Base-by-base conservation (phyloP, 1,284 basidiomycete species). In the Cryptococcus amylolentus region DNA sequence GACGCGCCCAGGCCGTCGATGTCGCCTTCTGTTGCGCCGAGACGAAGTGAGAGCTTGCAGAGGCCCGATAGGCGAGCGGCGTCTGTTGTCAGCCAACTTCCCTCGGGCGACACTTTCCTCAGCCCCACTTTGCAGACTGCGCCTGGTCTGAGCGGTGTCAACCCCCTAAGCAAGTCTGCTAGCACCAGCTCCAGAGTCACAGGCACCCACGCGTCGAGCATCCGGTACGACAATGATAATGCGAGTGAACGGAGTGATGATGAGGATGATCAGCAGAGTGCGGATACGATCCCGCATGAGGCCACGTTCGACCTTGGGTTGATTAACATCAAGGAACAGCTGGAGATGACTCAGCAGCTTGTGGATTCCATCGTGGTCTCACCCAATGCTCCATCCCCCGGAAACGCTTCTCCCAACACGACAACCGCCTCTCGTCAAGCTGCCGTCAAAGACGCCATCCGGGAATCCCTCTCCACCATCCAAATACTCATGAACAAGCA, bases 321-420 rank as follows among this genome's bases (percentile, higher is more conserved):
- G 4, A 90, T 90, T 66, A 83, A 87, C 9, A 81, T 85, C 18
- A 80, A 85, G 18, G 86, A 90, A 5, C 91, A 95, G 75, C 78
- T 92, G 64, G 91, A 94, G 59, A 79, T 92, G 40, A 86, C 86
- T 0, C 67, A 82, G 14, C 86, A 89, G 65, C 80, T 96, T 14
- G 75, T 91, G 16, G 70, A 80, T 5, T 82, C 83, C 20, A 71
- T 87, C 41, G 68, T 79, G 0, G 64, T 77, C 0, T 77, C 81
- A 16, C 62, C 73, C 2, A 49, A n/a, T n/a, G 31, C 50, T 14
- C 58, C 72, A 0, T 72, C 80, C 7, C 61, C 73, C 0, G 6
- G 7, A 35, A 6, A 35, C 0, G 63, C 55, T 12, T 62, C 66
- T 43, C 58, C 63, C 0, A 23, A 27, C 8, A 45, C 63, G 26